Evolutionary conservation across 345 rosid species (phyloP).

Genomic region (Bruguiera parviflora): DNA sequence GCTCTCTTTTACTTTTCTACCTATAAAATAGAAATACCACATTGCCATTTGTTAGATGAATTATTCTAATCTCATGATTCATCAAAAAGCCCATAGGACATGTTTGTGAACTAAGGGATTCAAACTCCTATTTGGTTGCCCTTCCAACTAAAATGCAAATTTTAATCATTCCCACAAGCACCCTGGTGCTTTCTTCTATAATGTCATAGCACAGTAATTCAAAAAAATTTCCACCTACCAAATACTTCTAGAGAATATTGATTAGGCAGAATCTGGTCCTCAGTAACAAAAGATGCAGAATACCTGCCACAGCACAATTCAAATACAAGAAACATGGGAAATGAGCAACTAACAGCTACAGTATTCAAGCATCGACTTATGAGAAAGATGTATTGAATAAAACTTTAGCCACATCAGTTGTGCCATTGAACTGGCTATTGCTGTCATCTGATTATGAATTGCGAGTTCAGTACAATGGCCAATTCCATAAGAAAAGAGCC

Average conservation of each 20-base stretch:
- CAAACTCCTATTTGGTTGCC: background rate
- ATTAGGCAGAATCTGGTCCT: conserved; percentile 62
- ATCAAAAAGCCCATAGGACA: background rate
- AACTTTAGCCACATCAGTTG: background rate
- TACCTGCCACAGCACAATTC: conserved; percentile 46
- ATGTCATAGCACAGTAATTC: background rate
- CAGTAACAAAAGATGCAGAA: conserved; percentile 68
- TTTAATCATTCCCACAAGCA: background rate
- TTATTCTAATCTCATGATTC: background rate
- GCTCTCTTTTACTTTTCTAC: conserved; percentile 67
- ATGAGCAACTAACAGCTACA: background rate
- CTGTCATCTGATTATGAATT: too few species aligned
- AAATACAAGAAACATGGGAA: conserved; percentile 8
- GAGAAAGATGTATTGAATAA: background rate
- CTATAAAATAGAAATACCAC: conserved; percentile 30
- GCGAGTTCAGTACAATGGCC: too few species aligned
- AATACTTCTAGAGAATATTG: conserved; percentile 65
- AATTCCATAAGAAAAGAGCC: too few species aligned
- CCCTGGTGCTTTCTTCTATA: background rate
- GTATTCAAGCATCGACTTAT: background rate
- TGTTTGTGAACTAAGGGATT: conserved; percentile 6
- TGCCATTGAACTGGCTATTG: too few species aligned
- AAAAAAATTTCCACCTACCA: conserved; percentile 42
- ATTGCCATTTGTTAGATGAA: background rate
- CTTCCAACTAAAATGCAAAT: background rate